Conservation (phyloP, 306 rosid species). For the Clitoria ternatea region DNA sequence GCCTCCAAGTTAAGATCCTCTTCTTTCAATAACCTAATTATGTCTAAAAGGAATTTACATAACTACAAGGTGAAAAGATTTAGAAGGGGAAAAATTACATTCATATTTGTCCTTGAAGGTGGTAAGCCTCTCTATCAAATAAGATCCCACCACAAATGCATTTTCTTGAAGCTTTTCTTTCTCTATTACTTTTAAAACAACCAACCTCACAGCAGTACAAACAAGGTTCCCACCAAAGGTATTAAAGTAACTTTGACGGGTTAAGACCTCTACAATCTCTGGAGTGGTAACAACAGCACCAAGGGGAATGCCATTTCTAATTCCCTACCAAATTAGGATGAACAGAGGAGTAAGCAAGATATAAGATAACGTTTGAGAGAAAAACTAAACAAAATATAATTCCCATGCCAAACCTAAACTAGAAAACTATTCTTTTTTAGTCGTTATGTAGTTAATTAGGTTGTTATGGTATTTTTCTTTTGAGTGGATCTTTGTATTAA, state of each 20-base stretch:
- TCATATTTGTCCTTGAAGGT: constrained; percentile 63
- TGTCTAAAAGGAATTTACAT: background rate
- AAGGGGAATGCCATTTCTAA: constrained; percentile 88
- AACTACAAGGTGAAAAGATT: background rate
- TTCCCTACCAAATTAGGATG: constrained; percentile 39
- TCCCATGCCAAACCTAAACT: no score
- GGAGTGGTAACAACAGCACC: constrained; percentile 93
- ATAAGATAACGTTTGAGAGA: no score
- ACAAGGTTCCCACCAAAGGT: constrained; percentile 88
- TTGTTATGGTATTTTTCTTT: no score
- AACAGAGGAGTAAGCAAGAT: background rate
- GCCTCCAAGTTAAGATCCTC: background rate
- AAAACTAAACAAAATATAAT: no score
- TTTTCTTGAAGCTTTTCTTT: constrained; percentile 75
- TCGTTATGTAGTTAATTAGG: no score
- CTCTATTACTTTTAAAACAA: constrained; percentile 74
- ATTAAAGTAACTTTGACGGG: constrained; percentile 70
- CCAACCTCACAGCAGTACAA: constrained; percentile 76
- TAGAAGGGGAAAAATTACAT: constrained; percentile 30
- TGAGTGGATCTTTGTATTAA: no score
- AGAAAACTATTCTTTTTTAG: no score
- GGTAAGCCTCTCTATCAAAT: constrained; percentile 61
- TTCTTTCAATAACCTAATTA: background rate
- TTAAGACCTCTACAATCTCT: constrained; percentile 71
- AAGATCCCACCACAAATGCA: constrained; percentile 56